These are phyloP conservation scores for Suhomyces prunicola DNA, from an alignment of 805 yeast genomes.

Conservation along the genomic window DNA sequence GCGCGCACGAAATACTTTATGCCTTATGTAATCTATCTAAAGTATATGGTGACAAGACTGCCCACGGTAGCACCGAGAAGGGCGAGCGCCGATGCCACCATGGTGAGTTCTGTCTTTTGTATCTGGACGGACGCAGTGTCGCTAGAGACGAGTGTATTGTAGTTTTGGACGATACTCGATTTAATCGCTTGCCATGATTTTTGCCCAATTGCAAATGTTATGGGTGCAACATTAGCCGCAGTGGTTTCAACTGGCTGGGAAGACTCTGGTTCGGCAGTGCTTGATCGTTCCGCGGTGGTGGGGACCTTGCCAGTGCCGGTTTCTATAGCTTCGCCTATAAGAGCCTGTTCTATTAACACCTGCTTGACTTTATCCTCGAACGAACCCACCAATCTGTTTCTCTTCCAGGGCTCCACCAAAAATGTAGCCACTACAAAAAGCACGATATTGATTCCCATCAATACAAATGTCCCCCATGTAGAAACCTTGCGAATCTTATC, in stretches of 20 bases:
- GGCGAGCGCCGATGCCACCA: conserved; percentile 11
- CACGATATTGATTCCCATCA: conserved; percentile 82
- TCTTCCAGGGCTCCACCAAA: conserved; percentile 91
- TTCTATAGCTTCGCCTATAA: background rate
- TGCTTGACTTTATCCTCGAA: conserved; percentile 77
- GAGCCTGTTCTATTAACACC: conserved; percentile 16
- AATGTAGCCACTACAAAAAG: conserved; percentile 80
- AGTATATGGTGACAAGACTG: conserved; percentile 16
- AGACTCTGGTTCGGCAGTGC: background rate
- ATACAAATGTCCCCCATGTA: conserved; percentile 92
- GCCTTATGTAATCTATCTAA: conserved; percentile 7
- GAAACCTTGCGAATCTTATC: conserved; percentile 92
- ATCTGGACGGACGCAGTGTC: conserved; percentile 13
- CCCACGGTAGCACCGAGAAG: conserved; percentile 18
- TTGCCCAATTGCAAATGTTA: background rate
- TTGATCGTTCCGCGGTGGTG: background rate
- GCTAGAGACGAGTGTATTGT: conserved; percentile 12
- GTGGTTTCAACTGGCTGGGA: background rate
- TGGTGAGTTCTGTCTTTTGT: conserved; percentile 22
- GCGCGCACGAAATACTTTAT: conserved; percentile 1
- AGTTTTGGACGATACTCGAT: conserved; percentile 10
- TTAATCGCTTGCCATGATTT: conserved; percentile 14
- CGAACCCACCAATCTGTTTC: conserved; percentile 72
- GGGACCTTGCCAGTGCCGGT: background rate
- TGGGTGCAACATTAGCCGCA: background rate